Evolutionary conservation across 1,139 yeast genomes (phyloP).

Genomic region (Candida sp.): DNA sequence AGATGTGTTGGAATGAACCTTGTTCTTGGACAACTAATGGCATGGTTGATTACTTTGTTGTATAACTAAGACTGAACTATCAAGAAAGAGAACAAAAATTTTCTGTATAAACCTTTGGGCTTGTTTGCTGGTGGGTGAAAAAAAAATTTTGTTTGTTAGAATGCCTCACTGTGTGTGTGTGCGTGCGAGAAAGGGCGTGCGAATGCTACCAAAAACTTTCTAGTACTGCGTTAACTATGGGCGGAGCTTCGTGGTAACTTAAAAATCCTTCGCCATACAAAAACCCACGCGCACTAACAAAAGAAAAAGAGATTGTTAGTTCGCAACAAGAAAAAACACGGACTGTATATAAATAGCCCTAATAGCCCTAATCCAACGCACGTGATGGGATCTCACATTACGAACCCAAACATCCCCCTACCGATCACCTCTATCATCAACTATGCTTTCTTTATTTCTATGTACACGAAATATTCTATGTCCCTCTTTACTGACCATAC

Average conservation of each 20-base stretch:
- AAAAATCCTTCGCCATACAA: not conserved
- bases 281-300: not conserved
- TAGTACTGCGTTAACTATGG: not conserved
- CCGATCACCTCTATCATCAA: not conserved
- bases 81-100: conserved; percentile 8
- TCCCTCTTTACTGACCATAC: conserved; percentile 18
- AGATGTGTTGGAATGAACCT: conserved; percentile 99
- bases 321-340: not conserved
- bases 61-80: conserved; percentile 1
- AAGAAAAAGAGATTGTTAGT: not conserved
- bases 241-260: not conserved
- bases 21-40: conserved; percentile 99
- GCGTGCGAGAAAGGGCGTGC: not conserved
- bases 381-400: conserved; percentile 7
- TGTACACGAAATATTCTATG: conserved; percentile 10
- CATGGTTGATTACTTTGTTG: conserved; percentile 54
- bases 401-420: not conserved
- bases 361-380: conserved; percentile 18
- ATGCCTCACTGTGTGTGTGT: not conserved
- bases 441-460: conserved; percentile 7
- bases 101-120: not conserved
- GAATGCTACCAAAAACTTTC: not conserved
- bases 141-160: not conserved
- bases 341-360: conserved; percentile 17
- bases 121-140: not conserved